Percentiles rank a stretch among this genome's conserved stretches.
These are phyloP conservation scores for Termitomyces sp. DNA, from an alignment of 768 basidiomycete species.

Conservation along the genomic window DNA sequence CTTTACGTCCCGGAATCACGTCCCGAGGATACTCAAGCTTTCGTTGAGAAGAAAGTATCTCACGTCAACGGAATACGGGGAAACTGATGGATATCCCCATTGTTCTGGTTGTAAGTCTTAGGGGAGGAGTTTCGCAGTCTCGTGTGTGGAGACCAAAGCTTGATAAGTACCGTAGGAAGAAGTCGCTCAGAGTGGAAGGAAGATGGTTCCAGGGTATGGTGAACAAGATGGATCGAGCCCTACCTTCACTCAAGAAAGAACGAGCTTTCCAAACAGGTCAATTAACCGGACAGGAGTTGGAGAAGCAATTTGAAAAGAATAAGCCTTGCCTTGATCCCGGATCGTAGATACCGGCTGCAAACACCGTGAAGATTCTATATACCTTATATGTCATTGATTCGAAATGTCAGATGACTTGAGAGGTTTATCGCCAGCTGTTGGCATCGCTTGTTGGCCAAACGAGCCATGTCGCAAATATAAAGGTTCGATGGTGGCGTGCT, in stretches of 20 bases:
- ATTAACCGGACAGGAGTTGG: constrained; percentile 7
- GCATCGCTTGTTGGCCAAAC: background rate
- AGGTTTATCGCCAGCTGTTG: background rate
- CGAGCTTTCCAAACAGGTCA: constrained; percentile 1
- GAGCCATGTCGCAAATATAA: constrained; percentile 1
- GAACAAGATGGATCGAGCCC: background rate
- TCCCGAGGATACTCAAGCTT: background rate
- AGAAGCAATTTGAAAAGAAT: background rate
- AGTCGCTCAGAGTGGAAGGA: constrained; percentile 4
- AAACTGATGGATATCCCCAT: background rate
- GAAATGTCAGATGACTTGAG: constrained; percentile 7
- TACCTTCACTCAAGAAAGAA: constrained; percentile 5
- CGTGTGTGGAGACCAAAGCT: background rate
- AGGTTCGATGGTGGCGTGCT: constrained; percentile 6
- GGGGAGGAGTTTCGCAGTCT: background rate
- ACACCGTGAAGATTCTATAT: background rate
- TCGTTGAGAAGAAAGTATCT: background rate
- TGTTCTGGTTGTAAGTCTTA: background rate
- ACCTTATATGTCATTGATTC: background rate
- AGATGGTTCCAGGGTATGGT: background rate
- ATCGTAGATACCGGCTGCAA: constrained; percentile 8
- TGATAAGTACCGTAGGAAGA: constrained; percentile 13
- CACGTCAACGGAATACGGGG: constrained; percentile 2
- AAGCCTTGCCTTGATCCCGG: constrained; percentile 3
- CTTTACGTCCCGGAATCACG: background rate